A percentile compares a stretch with the other conserved stretches of the same genome.
Evolutionary conservation across 208 protist genomes (phyloP).

Genomic region (Trypanosoma caninum): DNA sequence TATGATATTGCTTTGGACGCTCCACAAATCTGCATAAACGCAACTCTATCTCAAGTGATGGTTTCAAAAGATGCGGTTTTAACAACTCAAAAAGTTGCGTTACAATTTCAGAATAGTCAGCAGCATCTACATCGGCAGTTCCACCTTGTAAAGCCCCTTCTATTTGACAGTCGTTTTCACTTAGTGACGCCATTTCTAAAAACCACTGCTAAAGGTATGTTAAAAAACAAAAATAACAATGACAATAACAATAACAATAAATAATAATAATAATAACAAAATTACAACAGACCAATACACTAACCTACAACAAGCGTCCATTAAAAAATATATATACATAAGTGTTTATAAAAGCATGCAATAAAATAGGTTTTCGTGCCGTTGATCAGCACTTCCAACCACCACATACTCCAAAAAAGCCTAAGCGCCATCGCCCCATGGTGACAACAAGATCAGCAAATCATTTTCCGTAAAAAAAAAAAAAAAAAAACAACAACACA

Average conservation of each 20-base stretch:
- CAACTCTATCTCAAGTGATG: conserved; percentile 60
- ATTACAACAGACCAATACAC: too few relatives aligned
- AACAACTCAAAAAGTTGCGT: conserved; percentile 32
- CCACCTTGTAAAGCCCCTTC: neutral
- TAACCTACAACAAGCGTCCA: too few relatives aligned
- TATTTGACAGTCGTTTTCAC: neutral
- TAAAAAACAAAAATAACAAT: too few relatives aligned
- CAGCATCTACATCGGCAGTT: neutral
- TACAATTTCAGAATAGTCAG: conserved; percentile 3
- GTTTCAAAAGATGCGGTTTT: conserved; percentile 21
- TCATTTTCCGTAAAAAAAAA: neutral
- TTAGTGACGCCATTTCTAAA: neutral
- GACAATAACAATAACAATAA: neutral
- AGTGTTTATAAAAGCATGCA: too few relatives aligned
- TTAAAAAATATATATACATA: neutral
- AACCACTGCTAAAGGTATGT: too few relatives aligned
- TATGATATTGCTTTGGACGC: neutral
- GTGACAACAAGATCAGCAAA: neutral
- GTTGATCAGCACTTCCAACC: too few relatives aligned
- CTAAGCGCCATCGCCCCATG: neutral
- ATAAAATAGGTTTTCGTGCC: too few relatives aligned
- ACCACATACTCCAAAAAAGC: too few relatives aligned
- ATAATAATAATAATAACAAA: neutral
- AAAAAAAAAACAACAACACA: neutral
- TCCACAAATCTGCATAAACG: conserved; percentile 45